phyloP scores from a whole-genome alignment of 805 yeast species.

The Metschnikowia continentalis region DNA sequence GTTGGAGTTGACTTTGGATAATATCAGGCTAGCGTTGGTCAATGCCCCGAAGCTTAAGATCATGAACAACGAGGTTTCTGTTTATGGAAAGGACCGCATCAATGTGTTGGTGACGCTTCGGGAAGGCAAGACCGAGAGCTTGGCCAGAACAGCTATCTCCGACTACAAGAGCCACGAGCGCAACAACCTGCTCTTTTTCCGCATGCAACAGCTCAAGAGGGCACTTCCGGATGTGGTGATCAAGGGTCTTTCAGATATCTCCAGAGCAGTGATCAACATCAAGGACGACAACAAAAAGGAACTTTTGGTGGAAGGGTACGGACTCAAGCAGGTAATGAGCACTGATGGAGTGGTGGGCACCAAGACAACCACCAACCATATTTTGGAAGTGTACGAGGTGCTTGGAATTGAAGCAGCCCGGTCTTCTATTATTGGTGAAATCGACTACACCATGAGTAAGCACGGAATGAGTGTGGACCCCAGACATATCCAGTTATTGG shows the following conservation, averaged over 20 bases:
- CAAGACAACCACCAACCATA: slow-evolving; percentile 85
- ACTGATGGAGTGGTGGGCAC: slow-evolving; percentile 94
- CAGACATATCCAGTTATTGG: slow-evolving; percentile 94
- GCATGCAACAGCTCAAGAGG: slow-evolving; percentile 86
- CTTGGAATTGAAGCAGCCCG: slow-evolving; percentile 98
- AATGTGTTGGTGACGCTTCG: slow-evolving; percentile 53
- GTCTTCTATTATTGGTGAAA: slow-evolving; percentile 85
- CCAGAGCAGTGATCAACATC: slow-evolving; percentile 95
- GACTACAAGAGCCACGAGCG: slow-evolving; percentile 38
- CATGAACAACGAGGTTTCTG: slow-evolving; percentile 61
- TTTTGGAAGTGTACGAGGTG: slow-evolving; percentile 82
- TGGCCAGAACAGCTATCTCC: slow-evolving; percentile 29
- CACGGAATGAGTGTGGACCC: slow-evolving; percentile 99
- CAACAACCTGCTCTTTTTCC: slow-evolving; percentile 62
- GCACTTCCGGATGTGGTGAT: slow-evolving; percentile 83
- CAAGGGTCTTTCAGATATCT: slow-evolving; percentile 85
- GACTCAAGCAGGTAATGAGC: slow-evolving; percentile 91
- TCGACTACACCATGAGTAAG: slow-evolving; percentile 95
- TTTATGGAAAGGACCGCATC: slow-evolving; percentile 61
- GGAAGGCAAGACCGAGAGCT: slow-evolving; percentile 34
- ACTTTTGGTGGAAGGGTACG: slow-evolving; percentile 95
- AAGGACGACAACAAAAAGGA: slow-evolving; percentile 83
- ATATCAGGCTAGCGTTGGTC: slow-evolving; percentile 77
- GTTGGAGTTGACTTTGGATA: slow-evolving; percentile 80
- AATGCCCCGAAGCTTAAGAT: slow-evolving; percentile 89